phyloP scores from a whole-genome alignment of 805 yeast genomes.

The Saccharomycopsis olivae region DNA sequence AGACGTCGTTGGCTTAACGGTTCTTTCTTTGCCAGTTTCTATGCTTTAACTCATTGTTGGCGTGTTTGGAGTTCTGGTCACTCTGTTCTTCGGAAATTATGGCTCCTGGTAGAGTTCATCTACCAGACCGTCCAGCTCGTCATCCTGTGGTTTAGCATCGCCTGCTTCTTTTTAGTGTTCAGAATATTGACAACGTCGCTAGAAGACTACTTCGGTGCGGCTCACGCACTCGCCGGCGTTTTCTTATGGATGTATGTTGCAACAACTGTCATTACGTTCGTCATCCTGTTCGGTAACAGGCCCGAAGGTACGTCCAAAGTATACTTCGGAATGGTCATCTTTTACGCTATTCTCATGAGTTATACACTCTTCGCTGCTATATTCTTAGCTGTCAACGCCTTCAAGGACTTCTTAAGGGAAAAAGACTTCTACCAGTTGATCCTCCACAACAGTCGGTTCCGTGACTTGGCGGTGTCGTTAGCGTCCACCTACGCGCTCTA shows the following conservation, averaged over 20 bases:
- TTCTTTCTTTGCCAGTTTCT: constrained; percentile 88
- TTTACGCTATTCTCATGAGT: constrained; percentile 82
- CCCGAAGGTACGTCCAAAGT: constrained; percentile 83
- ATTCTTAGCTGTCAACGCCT: constrained; percentile 65
- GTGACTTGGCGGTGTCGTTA: constrained; percentile 82
- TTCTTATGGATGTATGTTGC: constrained; percentile 80
- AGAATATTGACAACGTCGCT: constrained; percentile 75
- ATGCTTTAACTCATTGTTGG: constrained; percentile 69
- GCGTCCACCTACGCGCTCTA: constrained; percentile 77
- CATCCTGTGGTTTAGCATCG: constrained; percentile 88
- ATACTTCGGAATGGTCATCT: constrained; percentile 60
- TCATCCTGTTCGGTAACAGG: constrained; percentile 85
- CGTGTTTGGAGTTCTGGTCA: constrained; percentile 76
- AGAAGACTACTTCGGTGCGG: constrained; percentile 63
- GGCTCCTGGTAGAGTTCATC: constrained; percentile 65
- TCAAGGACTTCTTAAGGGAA: constrained; percentile 34
- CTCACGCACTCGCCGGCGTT: constrained; percentile 65
- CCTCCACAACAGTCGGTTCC: constrained; percentile 58
- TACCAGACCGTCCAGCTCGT: constrained; percentile 67
- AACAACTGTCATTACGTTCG: constrained; percentile 75
- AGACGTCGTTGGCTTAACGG: constrained; percentile 97
- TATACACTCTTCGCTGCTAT: constrained; percentile 85
- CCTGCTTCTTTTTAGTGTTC: constrained; percentile 84
- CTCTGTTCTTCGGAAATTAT: constrained; percentile 46
- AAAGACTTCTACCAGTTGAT: constrained; percentile 30